A percentile compares a stretch with the other conserved stretches of the same genome.
Evolutionary conservation across 2,329 filamentous ascomycete genomes (phyloP).

Genomic region (Penicillium sclerotiorum): DNA sequence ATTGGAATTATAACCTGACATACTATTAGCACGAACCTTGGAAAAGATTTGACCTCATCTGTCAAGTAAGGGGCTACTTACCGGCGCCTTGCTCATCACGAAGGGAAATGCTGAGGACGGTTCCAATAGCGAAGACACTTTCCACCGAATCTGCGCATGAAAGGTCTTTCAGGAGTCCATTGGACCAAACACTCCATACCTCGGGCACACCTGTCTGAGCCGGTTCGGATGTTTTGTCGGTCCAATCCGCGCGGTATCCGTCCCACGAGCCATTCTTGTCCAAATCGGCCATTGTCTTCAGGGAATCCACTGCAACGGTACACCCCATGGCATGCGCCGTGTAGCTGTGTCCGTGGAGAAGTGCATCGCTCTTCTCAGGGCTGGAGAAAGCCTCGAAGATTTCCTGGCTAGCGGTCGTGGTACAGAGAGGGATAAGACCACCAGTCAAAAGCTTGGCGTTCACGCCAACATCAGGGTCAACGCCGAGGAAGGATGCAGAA

Average conservation of each 20-base stretch:
- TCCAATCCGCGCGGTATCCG: conserved; percentile 56
- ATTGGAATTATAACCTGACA: conserved; percentile 58
- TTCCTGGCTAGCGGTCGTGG: conserved; percentile 71
- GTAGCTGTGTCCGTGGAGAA: conserved; percentile 85
- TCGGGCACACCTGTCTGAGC: conserved; percentile 11
- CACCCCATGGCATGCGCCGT: conserved; percentile 83
- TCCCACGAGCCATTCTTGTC: conserved; percentile 61
- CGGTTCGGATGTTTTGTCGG: neutral
- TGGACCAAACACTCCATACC: conserved; percentile 73
- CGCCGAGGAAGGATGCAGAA: conserved; percentile 68
- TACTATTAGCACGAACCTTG: neutral
- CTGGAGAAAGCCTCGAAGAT: conserved; percentile 74
- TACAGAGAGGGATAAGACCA: conserved; percentile 74
- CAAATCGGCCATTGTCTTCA: conserved; percentile 63
- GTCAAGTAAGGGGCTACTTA: conserved; percentile 29
- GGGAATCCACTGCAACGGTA: conserved; percentile 70
- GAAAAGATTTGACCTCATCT: neutral
- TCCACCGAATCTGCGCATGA: conserved; percentile 61
- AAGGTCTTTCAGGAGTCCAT: conserved; percentile 59
- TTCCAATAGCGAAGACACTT: conserved; percentile 73
- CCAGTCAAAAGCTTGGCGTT: conserved; percentile 85
- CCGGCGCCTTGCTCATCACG: conserved; percentile 52
- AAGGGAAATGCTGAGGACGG: conserved; percentile 68
- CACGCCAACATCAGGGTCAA: conserved; percentile 73
- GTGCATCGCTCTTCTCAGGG: conserved; percentile 73